Evolutionary conservation across 75 land plant species (phyloP).

Genomic region (Chamaecyparis obtusa): DNA sequence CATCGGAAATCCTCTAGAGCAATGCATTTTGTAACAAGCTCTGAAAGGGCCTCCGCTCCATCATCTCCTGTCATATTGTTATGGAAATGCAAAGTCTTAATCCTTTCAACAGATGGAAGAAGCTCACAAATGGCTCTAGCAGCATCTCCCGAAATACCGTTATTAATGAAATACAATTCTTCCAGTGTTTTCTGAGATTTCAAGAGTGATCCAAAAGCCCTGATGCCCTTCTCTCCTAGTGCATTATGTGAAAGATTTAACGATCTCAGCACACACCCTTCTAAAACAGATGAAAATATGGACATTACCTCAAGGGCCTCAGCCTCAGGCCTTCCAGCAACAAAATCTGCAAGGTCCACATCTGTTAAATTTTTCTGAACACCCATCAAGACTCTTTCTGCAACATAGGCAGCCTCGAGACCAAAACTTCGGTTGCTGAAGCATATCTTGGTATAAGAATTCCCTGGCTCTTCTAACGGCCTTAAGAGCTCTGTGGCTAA

Average conservation of each 20-base stretch:
- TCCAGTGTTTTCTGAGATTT: conserved; percentile 76
- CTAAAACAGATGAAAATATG: conserved; percentile 66
- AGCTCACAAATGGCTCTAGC: conserved; percentile 81
- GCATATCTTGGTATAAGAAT: conserved; percentile 47
- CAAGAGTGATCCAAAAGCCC: conserved; percentile 83
- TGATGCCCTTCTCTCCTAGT: conserved; percentile 94
- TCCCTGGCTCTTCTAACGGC: conserved; percentile 60
- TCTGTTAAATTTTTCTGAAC: conserved; percentile 59
- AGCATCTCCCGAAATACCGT: conserved; percentile 96
- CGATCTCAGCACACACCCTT: conserved; percentile 64
- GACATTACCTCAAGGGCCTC: conserved; percentile 92
- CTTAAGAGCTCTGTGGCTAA: conserved; percentile 66
- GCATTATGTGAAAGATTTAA: conserved; percentile 93
- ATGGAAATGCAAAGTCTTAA: conserved; percentile 79
- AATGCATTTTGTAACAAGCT: conserved; percentile 57
- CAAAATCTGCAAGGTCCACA: conserved; percentile 89
- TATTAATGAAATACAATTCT: conserved; percentile 86
- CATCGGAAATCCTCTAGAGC: conserved; percentile 81
- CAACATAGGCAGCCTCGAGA: conserved; percentile 73
- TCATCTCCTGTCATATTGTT: conserved; percentile 98
- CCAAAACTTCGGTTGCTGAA: conserved; percentile 97
- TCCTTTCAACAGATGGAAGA: conserved; percentile 71
- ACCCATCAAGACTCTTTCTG: conserved; percentile 59
- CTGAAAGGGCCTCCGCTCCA: conserved; percentile 78
- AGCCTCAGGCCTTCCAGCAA: conserved; percentile 89